Evolutionary conservation across 75 land plant species (phyloP), one percentile per base, ranked within the genome.

Genomic region (Adiantum capillusveneris): DNA sequence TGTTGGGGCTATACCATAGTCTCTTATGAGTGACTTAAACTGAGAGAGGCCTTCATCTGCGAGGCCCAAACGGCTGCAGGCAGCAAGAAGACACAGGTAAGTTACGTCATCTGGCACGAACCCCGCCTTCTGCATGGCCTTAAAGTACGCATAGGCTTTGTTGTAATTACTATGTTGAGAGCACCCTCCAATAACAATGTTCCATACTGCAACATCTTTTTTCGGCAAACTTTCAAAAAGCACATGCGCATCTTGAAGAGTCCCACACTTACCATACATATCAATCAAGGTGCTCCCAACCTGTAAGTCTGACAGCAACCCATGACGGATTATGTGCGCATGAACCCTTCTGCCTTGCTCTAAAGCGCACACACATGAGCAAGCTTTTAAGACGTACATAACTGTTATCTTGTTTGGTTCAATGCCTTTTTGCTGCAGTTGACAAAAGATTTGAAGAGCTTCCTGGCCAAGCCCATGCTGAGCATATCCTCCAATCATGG

Each of bases 151-250:
- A 0, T 58, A 17, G 0, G 68, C 68, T 12, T 59, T 43, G 24
- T 18, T 31, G 14, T 19, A 60, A 53, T 17, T 14, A 17, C 52
- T 61, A 53, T 29, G 12, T 28, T 18, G 61, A 20, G 74, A 83
- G 65, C 74, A 84, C 18, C 80, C 82, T 53, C 58, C 59, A 37
- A 85, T 79, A 64, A 85, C 73, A 16, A 81, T 74, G 57, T 74
- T 85, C 79, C 79, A 81, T 41, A 66, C 44, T 12, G 72, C 77
- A 25, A 76, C 78, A 68, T 81, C 82, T 50, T 62, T 73, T 26
- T 65, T 29, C 22, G 11, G 25, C 25, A 67, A 70, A 36, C 61
- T n/a, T 14, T 79, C 77, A 57, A 85, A 81, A 2, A 81, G 63
- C 18, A 11, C 3, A 0, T 70, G 58, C 31, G 88, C 88, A 59